Evolutionary conservation across 176 grass and related monocot species (phyloP).

Genomic region (Avena eriantha): DNA sequence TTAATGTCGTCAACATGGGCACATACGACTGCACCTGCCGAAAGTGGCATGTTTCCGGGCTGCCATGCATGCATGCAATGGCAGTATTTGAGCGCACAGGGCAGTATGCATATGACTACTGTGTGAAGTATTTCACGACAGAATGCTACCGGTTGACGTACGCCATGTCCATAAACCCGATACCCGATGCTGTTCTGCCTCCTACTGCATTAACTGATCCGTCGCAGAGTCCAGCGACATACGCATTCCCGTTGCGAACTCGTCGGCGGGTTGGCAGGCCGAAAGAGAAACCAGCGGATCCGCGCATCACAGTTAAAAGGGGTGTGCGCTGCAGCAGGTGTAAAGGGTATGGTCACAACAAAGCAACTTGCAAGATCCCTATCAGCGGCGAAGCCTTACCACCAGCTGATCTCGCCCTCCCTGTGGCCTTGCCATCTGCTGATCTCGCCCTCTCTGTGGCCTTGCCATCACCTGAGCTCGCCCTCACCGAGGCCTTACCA

Average conservation of each 20-base stretch:
- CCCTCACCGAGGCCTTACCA: conserved; percentile 4
- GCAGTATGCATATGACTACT: conserved; percentile 75
- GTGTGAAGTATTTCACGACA: conserved; percentile 71
- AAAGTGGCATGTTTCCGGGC: conserved; percentile 74
- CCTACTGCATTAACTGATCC: conserved; percentile 47
- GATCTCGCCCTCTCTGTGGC: conserved; percentile 19
- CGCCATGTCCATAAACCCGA: conserved; percentile 78
- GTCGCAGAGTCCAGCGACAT: conserved; percentile 48
- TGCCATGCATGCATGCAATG: conserved; percentile 91
- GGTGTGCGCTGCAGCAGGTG: conserved; percentile 84
- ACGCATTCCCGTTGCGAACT: conserved; percentile 57
- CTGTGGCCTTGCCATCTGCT: conserved; percentile 2
- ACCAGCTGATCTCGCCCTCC: conserved; percentile 27
- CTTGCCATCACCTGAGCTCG: not conserved
- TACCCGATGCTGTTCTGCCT: conserved; percentile 71
- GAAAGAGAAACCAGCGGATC: conserved; percentile 88
- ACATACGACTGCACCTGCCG: conserved; percentile 79
- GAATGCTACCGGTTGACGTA: conserved; percentile 76
- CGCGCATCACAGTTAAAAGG: conserved; percentile 77
- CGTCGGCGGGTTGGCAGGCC: conserved; percentile 79
- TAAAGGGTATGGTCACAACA: conserved; percentile 87
- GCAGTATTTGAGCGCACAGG: conserved; percentile 68
- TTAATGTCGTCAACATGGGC: conserved; percentile 74
- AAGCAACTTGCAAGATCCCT: conserved; percentile 88
- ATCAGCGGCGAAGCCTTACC: conserved; percentile 34